A percentile compares a stretch with the other conserved stretches of the same genome.
These are phyloP conservation scores for Erucastrum elatum DNA, from an alignment of 345 rosid species.

Conservation along the genomic window DNA sequence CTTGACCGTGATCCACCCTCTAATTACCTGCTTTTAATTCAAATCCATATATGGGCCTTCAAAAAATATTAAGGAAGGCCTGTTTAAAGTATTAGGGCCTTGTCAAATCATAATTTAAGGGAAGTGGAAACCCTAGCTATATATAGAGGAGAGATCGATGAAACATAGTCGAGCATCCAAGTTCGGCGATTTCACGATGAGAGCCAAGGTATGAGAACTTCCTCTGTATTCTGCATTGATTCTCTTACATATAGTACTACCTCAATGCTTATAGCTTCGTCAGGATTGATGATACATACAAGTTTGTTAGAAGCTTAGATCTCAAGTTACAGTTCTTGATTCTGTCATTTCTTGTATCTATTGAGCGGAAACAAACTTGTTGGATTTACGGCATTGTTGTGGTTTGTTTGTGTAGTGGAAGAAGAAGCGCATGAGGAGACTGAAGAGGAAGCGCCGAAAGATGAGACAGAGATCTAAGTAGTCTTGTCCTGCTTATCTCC, in stretches of 20 bases:
- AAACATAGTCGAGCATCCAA: not conserved
- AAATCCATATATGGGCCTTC: conserved; percentile 14
- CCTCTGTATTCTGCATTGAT: not conserved
- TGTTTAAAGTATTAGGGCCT: not conserved
- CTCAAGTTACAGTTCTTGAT: not conserved
- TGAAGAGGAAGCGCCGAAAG: conserved; percentile 47
- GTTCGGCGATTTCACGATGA: conserved; percentile 30
- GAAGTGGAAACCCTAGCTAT: conserved; percentile 24
- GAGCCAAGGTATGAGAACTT: conserved; percentile 28
- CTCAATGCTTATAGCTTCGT: not conserved
- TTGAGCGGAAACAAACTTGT: not conserved
- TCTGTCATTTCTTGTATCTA: not conserved
- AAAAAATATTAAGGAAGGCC: not conserved
- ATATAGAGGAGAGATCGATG: not conserved
- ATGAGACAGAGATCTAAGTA: conserved; percentile 48
- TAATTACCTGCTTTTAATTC: too few species aligned
- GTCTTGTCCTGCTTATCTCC: not conserved
- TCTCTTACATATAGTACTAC: not conserved
- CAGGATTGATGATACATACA: not conserved
- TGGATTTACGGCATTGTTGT: not conserved
- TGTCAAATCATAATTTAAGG: not conserved
- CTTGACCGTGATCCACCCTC: too few species aligned
- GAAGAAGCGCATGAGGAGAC: conserved; percentile 50
- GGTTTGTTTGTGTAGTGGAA: conserved; percentile 36
- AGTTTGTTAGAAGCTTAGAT: not conserved